phyloP scores from a whole-genome alignment of 495 filamentous ascomycete species.

The Hyaloscypha hepaticicola region DNA sequence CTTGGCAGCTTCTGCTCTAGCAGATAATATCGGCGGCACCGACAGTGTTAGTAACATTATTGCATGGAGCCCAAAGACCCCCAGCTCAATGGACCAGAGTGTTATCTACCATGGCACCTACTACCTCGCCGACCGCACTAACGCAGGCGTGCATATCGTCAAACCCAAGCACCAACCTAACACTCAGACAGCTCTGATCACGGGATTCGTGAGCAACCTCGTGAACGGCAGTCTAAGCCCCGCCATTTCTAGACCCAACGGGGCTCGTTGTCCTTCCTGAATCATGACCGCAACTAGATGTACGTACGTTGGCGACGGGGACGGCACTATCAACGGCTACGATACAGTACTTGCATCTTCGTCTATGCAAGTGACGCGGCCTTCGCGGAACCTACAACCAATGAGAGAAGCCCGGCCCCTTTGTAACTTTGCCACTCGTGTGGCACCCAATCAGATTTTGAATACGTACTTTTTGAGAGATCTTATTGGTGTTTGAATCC shows the following conservation, averaged over 20 bases:
- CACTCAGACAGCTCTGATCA: not conserved
- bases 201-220: not conserved
- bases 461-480: no score
- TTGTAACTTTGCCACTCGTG: no score
- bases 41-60: no score
- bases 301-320: conserved; percentile 5
- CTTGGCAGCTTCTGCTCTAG: no score
- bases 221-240: not conserved
- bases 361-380: no score
- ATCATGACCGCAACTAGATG: conserved; percentile 1
- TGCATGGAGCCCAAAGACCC: not conserved
- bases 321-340: conserved; percentile 13
- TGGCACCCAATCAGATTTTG: no score
- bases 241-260: conserved; percentile 2
- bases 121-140: conserved; percentile 12
- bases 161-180: not conserved
- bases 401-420: no score
- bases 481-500: no score
- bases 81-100: conserved; percentile 4
- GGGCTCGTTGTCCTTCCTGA: not conserved
- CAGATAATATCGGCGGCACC: no score
- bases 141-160: conserved; percentile 5
- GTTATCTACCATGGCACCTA: conserved; percentile 6
- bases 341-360: no score
- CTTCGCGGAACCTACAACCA: no score